A percentile compares a stretch with the other conserved stretches of the same genome.
These are phyloP conservation scores for Lentinula novae-zelandiae DNA, from an alignment of 1,284 basidiomycete species.

Conservation along the genomic window DNA sequence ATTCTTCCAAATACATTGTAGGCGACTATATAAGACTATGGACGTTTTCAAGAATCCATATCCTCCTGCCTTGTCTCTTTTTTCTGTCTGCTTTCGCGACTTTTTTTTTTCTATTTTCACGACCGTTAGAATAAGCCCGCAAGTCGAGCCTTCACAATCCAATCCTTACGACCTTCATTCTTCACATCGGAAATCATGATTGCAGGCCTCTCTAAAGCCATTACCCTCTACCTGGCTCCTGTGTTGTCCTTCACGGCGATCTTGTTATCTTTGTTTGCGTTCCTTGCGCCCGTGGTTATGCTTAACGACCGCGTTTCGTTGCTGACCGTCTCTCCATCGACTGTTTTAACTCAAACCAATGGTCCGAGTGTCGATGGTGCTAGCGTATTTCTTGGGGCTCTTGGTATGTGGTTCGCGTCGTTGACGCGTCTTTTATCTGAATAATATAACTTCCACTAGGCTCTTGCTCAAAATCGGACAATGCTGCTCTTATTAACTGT, in stretches of 20 bases:
- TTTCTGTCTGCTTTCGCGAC: background rate
- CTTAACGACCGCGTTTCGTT: slow-evolving; percentile 62
- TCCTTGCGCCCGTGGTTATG: slow-evolving; percentile 57
- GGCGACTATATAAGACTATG: background rate
- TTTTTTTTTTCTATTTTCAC: slow-evolving; percentile 15
- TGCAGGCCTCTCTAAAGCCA: slow-evolving; percentile 63
- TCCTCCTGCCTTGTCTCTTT: background rate
- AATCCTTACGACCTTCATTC: slow-evolving; percentile 13
- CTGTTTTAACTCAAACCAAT: slow-evolving; percentile 40
- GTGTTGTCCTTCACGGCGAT: slow-evolving; percentile 61
- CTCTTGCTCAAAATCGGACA: slow-evolving; percentile 58
- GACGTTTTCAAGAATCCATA: background rate
- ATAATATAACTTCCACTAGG: slow-evolving; percentile 35
- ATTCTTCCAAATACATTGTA: background rate
- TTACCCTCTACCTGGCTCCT: slow-evolving; percentile 67
- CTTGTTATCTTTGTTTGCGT: slow-evolving; percentile 62
- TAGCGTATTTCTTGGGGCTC: slow-evolving; percentile 59
- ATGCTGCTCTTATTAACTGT: slow-evolving; percentile 50
- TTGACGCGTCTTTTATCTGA: background rate
- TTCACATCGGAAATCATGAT: slow-evolving; percentile 49
- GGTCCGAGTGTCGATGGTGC: slow-evolving; percentile 59
- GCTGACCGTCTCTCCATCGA: slow-evolving; percentile 59
- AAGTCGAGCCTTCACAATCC: slow-evolving; percentile 26
- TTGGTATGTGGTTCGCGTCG: slow-evolving; percentile 44
- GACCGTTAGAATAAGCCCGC: slow-evolving; percentile 21